A percentile compares a stretch with the other conserved stretches of the same genome.
Evolutionary conservation across 2,329 filamentous ascomycete genomes (phyloP).

Genomic region (Colletotrichum acutatum): DNA sequence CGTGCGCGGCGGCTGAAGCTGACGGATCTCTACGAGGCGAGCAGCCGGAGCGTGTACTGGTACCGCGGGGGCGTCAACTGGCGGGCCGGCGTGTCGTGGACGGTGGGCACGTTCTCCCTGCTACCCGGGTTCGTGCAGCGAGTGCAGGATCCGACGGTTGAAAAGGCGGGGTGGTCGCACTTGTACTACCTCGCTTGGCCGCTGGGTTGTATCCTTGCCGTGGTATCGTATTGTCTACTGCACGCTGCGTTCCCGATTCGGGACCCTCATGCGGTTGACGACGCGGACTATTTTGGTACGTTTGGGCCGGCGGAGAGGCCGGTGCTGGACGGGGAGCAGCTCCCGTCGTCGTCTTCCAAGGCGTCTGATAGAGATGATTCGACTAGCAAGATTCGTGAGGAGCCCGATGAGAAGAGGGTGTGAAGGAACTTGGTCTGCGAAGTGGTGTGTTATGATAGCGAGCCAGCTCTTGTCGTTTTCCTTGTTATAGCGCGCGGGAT

Average conservation of each 20-base stretch:
- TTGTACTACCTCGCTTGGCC: constrained; percentile 43
- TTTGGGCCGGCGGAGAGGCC: constrained; percentile 35
- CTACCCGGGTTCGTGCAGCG: constrained; percentile 40
- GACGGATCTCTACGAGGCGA: constrained; percentile 46
- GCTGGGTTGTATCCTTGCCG: constrained; percentile 38
- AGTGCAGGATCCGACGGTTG: constrained; percentile 30
- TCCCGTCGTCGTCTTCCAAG: not conserved
- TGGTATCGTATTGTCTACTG: constrained; percentile 35
- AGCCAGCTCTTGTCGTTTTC: not conserved
- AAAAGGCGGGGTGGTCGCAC: constrained; percentile 41
- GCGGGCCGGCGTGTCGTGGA: constrained; percentile 37
- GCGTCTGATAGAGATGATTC: not conserved
- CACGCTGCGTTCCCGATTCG: constrained; percentile 38
- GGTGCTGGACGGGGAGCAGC: constrained; percentile 11
- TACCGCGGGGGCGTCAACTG: constrained; percentile 39
- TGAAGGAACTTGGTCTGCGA: not conserved
- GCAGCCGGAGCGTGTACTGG: constrained; percentile 38
- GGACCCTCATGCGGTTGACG: constrained; percentile 38
- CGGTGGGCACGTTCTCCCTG: constrained; percentile 37
- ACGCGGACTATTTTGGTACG: constrained; percentile 42
- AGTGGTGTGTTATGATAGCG: not conserved
- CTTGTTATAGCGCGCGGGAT: not conserved
- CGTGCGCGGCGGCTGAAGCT: constrained; percentile 48
- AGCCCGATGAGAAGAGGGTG: not conserved
- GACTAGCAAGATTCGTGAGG: not conserved